Evolutionary conservation across 805 yeast genomes (phyloP), one percentile per base, ranked within the genome.

Genomic region (Scheffersomyces lignosus): DNA sequence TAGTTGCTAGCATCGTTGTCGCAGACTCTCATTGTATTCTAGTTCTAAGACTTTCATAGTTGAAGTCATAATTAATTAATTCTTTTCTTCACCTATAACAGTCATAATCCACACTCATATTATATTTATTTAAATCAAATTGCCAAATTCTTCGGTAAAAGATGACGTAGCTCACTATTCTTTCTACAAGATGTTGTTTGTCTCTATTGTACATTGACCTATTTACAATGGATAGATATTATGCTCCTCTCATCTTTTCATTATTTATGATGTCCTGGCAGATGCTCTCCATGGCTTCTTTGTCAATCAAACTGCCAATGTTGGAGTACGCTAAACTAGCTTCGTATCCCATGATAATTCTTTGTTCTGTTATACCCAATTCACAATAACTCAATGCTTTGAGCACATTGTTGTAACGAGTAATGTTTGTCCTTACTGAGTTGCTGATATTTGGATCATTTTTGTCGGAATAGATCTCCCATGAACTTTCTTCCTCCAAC

Each of bases 401-500:
- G 34, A 93, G 71, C 46, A 93, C 90, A 58, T 88, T 88, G 34
- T 83, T 77, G 60, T 93, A 93, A 44, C 98, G 72, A 2, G 95
- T 75, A 22, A 93, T 90, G 5, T 88, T 83, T 42, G 75, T 77
- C 47, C 91, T 77, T 13, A 79, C 71, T 13, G 76, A 68, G 18
- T 71, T 62, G 4, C 85, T 66, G 15, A 93, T 81, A n/a, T 62
- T 52, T 15, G 65, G 63, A 45, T 88, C 96, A 56, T 93, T 95
- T 41, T 77, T 75, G 62, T 95, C 98, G 35, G 91, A 81, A 65
- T 93, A 93, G 27, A 93, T 91, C 56, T 90, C 96, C 93, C 95
- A 83, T 1, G 96, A 84, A 18, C 95, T 83, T 54, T 90, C 96
- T 59, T 87, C 93, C 57, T 90, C 96, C 32, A 93, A 66, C 48